Percentiles rank a stretch among this genome's conserved stretches.
These are phyloP conservation scores for Zoysia pacifica DNA, from an alignment of 176 grass and related monocot genomes.

Conservation along the genomic window DNA sequence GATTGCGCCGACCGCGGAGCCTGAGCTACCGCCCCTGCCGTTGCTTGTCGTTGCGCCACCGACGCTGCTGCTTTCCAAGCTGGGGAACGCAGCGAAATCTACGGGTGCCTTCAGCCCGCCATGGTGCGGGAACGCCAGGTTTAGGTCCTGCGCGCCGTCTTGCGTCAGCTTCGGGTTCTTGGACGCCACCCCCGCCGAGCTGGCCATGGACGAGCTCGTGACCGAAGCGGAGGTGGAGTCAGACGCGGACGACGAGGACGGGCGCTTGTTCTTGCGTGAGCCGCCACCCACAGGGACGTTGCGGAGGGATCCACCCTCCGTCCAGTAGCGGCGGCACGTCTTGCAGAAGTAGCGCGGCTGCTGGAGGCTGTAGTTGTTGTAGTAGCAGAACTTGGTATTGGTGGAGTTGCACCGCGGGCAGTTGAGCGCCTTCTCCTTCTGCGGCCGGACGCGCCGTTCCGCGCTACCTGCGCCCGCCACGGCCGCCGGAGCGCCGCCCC, in stretches of 20 bases:
- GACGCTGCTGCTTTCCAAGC: constrained; percentile 69
- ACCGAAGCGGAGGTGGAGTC: constrained; percentile 27
- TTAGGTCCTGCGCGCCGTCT: constrained; percentile 72
- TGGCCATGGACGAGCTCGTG: constrained; percentile 40
- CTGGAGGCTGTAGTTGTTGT: constrained; percentile 98
- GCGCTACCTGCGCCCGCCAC: constrained; percentile 38
- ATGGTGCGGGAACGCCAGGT: constrained; percentile 59
- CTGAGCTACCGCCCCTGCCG: constrained; percentile 17
- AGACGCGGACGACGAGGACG: constrained; percentile 44
- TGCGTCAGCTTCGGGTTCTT: constrained; percentile 65
- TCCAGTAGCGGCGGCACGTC: constrained; percentile 96
- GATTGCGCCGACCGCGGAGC: constrained; percentile 40
- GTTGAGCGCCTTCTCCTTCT: constrained; percentile 91
- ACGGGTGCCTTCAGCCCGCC: constrained; percentile 26
- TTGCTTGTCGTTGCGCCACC: constrained; percentile 15
- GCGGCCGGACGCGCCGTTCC: constrained; percentile 65
- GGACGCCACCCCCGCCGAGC: background rate
- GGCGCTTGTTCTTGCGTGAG: constrained; percentile 90
- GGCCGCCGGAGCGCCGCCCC: background rate
- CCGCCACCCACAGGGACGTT: constrained; percentile 95
- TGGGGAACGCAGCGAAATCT: constrained; percentile 69
- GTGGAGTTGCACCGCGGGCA: constrained; percentile 96
- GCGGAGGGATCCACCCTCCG: constrained; percentile 83
- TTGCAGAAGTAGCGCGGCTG: constrained; percentile 99
- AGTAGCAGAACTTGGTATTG: constrained; percentile 99